A percentile compares a stretch with the other conserved stretches of the same genome.
phyloP scores from a whole-genome alignment of 768 basidiomycete species.

The Tulasnella sp. region DNA sequence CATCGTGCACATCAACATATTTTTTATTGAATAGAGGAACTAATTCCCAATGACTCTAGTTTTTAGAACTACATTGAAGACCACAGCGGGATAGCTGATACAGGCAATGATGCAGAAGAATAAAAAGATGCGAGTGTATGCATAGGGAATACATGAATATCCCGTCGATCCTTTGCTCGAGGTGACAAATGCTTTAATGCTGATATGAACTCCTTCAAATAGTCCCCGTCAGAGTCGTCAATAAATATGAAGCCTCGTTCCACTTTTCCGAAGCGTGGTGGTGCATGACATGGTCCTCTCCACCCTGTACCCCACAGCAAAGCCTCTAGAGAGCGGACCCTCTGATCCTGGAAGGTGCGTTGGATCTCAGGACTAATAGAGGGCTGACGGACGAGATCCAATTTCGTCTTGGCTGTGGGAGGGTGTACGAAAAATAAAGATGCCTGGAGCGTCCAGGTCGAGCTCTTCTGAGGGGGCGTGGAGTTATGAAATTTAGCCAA shows the following conservation, averaged over 20 bases:
- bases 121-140: too few relatives aligned
- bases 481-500: background rate
- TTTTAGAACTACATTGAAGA: too few relatives aligned
- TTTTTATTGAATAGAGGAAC: too few relatives aligned
- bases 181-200: too few relatives aligned
- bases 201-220: background rate
- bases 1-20: too few relatives aligned
- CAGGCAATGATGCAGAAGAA: too few relatives aligned
- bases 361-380: background rate
- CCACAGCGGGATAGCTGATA: too few relatives aligned
- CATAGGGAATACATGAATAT: too few relatives aligned
- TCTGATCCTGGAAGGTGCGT: background rate
- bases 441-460: background rate
- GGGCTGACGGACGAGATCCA: background rate
- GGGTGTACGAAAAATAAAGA: background rate
- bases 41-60: too few relatives aligned
- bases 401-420: background rate
- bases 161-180: too few relatives aligned
- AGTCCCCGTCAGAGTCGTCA: background rate
- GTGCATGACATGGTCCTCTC: background rate
- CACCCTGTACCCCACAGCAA: conserved; percentile 2
- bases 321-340: background rate
- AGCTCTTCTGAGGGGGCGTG: background rate
- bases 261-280: background rate
- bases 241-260: background rate